These are phyloP conservation scores for Leptographium radiaticola DNA, from an alignment of 2,329 filamentous ascomycete genomes.

Conservation along the genomic window DNA sequence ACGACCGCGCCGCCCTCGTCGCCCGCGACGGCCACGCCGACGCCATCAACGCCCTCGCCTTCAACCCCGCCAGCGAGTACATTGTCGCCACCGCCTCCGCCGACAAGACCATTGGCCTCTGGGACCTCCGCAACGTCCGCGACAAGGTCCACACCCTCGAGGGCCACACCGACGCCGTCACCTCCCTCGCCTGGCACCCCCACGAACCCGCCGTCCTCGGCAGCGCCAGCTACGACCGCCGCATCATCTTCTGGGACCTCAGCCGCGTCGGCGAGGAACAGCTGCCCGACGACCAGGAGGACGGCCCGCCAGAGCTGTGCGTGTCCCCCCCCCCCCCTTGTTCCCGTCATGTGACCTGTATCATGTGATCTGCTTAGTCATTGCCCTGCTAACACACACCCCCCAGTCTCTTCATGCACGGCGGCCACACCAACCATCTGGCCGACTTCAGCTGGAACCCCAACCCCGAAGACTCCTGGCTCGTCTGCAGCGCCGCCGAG, in stretches of 20 bases:
- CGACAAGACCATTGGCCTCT: slow-evolving; percentile 88
- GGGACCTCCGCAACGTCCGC: slow-evolving; percentile 87
- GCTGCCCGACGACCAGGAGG: slow-evolving; percentile 84
- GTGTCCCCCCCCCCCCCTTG: too few species aligned
- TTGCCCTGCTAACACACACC: slow-evolving; percentile 24
- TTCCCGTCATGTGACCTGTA: slow-evolving; percentile 25
- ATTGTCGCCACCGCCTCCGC: slow-evolving; percentile 86
- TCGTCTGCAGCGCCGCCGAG: slow-evolving; percentile 88
- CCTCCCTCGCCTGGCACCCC: slow-evolving; percentile 89
- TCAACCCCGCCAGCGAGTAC: slow-evolving; percentile 84
- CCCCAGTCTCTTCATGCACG: slow-evolving; percentile 85
- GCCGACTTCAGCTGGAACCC: slow-evolving; percentile 97
- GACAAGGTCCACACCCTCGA: slow-evolving; percentile 82
- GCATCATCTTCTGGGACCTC: slow-evolving; percentile 94
- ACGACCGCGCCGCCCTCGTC: slow-evolving; percentile 53
- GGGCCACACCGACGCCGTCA: slow-evolving; percentile 79
- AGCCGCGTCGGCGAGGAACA: slow-evolving; percentile 89
- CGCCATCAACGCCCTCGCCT: slow-evolving; percentile 90
- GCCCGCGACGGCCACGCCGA: slow-evolving; percentile 69
- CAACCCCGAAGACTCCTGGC: slow-evolving; percentile 89
- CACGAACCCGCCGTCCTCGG: slow-evolving; percentile 78
- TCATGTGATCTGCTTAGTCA: slow-evolving; percentile 36
- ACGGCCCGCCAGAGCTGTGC: slow-evolving; percentile 75
- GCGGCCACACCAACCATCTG: slow-evolving; percentile 91
- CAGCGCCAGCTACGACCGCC: slow-evolving; percentile 82